Evolutionary conservation across 805 yeast species (phyloP).

Genomic region (Cyberlindnera veronae): DNA sequence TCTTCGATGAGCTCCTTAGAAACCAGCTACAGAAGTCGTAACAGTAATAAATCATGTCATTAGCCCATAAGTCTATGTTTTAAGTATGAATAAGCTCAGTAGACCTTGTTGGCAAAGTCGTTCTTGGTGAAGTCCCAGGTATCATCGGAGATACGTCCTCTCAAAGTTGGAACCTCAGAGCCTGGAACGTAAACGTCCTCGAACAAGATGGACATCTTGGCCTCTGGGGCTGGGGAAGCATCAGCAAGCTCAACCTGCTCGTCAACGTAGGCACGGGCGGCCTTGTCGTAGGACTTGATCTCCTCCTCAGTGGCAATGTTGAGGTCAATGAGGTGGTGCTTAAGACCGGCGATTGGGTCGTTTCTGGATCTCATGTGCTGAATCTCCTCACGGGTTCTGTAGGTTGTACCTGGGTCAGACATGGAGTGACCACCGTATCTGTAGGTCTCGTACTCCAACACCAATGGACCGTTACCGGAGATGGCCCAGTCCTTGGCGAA

Average conservation of each 20-base stretch:
- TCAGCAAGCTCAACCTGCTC: constrained; percentile 94
- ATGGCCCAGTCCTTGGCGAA: constrained; percentile 96
- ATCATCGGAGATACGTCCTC: constrained; percentile 97
- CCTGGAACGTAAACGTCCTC: constrained; percentile 97
- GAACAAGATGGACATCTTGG: constrained; percentile 88
- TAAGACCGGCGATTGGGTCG: constrained; percentile 96
- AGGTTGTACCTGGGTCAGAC: constrained; percentile 99
- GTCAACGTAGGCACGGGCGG: constrained; percentile 92
- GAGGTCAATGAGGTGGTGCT: constrained; percentile 77
- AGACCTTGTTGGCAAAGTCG: constrained; percentile 37
- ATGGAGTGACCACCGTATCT: constrained; percentile 99
- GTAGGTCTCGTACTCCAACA: constrained; percentile 95
- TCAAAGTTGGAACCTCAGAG: constrained; percentile 82
- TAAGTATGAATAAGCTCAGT: too few relatives aligned
- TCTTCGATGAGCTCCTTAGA: too few relatives aligned
- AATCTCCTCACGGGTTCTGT: constrained; percentile 99
- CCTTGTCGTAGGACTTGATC: constrained; percentile 91
- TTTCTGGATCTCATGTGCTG: constrained; percentile 98
- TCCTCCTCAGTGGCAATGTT: constrained; percentile 91
- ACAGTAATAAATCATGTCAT: too few relatives aligned
- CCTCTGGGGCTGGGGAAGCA: constrained; percentile 92
- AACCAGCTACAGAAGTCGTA: too few relatives aligned
- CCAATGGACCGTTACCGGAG: constrained; percentile 93
- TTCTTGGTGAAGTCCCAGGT: constrained; percentile 72
- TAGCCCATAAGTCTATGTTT: too few relatives aligned